Evolutionary conservation across 371 early-diverging fungal species (phyloP).

Genomic region (Rhizopus microsporus): DNA sequence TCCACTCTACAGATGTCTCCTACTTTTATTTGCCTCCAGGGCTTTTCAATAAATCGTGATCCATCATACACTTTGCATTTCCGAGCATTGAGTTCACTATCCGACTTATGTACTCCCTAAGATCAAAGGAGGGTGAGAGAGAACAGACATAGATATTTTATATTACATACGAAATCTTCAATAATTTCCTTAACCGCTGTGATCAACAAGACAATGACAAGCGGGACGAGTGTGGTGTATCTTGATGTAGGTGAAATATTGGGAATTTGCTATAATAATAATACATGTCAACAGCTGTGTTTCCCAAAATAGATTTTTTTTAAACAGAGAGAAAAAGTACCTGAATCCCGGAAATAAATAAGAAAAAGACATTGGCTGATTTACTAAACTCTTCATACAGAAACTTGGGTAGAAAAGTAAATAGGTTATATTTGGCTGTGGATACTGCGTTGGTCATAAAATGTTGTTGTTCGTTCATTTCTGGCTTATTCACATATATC

Average conservation of each 20-base stretch:
- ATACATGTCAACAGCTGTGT: not conserved
- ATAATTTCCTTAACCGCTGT: conserved; percentile 96
- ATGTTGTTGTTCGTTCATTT: conserved; percentile 69
- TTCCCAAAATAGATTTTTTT: not conserved
- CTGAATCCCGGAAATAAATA: conserved; percentile 85
- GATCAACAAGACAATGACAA: conserved; percentile 85
- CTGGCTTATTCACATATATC: conserved; percentile 82
- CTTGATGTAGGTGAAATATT: conserved; percentile 84
- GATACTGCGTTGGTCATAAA: conserved; percentile 82
- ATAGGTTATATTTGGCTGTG: conserved; percentile 88
- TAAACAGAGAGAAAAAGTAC: conserved; percentile 26
- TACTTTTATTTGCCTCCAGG: conserved; percentile 81
- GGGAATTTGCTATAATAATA: conserved; percentile 68
- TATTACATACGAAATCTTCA: conserved; percentile 82
- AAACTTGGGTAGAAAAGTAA: conserved; percentile 92
- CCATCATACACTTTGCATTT: conserved; percentile 68
- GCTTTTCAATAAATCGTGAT: conserved; percentile 61
- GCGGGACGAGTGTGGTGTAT: conserved; percentile 91
- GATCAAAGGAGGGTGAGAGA: not conserved
- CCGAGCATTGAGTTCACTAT: conserved; percentile 76
- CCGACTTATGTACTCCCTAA: conserved; percentile 66
- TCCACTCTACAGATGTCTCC: conserved; percentile 92
- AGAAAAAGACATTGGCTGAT: conserved; percentile 94
- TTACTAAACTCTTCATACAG: conserved; percentile 93
- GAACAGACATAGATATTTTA: not conserved